Conservation (phyloP, 2,329 filamentous ascomycete genomes). For the Aspergillus quadrilineatus region DNA sequence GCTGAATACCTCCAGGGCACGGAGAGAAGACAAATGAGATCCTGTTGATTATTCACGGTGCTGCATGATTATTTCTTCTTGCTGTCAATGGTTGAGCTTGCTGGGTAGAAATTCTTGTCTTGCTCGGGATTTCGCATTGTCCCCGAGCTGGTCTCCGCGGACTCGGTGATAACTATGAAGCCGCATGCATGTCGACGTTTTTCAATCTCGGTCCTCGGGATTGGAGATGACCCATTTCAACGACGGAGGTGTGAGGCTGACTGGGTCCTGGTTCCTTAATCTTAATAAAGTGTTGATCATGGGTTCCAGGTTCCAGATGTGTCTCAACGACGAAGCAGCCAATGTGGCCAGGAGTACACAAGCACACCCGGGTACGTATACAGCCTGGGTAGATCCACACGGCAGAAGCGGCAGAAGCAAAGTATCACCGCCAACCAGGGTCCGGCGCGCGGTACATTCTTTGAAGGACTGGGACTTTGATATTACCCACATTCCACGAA, state of each 20-base stretch:
- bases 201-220: background rate
- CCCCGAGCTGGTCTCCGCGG: background rate
- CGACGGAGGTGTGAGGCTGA: background rate
- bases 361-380: background rate
- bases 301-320: background rate
- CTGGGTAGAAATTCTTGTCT: background rate
- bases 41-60: slow-evolving; percentile 4
- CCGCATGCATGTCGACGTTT: background rate
- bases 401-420: background rate
- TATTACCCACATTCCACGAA: background rate
- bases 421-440: background rate
- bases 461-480: too few relatives aligned
- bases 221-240: background rate
- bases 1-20: background rate
- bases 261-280: background rate
- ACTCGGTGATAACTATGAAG: background rate
- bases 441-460: background rate
- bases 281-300: background rate
- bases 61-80: slow-evolving; percentile 4
- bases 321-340: background rate
- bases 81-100: slow-evolving; percentile 1
- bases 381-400: background rate
- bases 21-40: background rate
- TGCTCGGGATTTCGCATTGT: slow-evolving; percentile 1
- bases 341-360: background rate